phyloP scores from a whole-genome alignment of 2,329 filamentous ascomycete species.

The Penicillium sp. region DNA sequence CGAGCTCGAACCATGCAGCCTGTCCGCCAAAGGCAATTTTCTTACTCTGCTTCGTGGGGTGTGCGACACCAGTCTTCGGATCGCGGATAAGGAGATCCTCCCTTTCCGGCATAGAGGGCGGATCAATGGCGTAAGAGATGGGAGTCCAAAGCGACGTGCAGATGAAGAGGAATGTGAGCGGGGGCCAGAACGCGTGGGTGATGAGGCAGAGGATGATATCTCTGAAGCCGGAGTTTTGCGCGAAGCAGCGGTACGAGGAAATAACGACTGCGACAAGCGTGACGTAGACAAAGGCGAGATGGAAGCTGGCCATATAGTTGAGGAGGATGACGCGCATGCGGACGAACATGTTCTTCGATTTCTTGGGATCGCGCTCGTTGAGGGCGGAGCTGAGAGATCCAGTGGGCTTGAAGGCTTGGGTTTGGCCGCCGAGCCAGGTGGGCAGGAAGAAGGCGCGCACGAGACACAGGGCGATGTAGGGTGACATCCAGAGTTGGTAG shows the following conservation, averaged over 20 bases:
- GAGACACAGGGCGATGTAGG: conserved; percentile 58
- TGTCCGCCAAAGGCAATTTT: conserved; percentile 54
- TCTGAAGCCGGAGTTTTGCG: conserved; percentile 36
- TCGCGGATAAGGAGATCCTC: conserved; percentile 57
- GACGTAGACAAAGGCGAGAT: conserved; percentile 54
- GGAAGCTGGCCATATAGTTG: conserved; percentile 56
- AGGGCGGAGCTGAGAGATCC: conserved; percentile 55
- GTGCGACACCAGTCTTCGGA: conserved; percentile 49
- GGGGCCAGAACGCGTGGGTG: conserved; percentile 61
- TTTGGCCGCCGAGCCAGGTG: conserved; percentile 57
- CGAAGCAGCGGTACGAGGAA: conserved; percentile 52
- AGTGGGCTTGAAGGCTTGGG: conserved; percentile 59
- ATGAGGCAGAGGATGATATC: conserved; percentile 52
- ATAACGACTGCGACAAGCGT: conserved; percentile 51
- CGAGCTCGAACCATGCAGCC: conserved; percentile 55
- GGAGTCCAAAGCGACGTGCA: conserved; percentile 57
- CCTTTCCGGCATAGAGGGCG: conserved; percentile 56
- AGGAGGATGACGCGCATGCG: conserved; percentile 55
- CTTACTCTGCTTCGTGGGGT: conserved; percentile 47
- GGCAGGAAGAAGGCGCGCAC: conserved; percentile 57
- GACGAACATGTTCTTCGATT: conserved; percentile 45
- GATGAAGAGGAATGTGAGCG: conserved; percentile 55
- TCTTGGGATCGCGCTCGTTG: conserved; percentile 53
- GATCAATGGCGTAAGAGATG: conserved; percentile 58
- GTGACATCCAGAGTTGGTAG: conserved; percentile 61